Evolutionary conservation across 352 stramenopile genomes (phyloP), one percentile per base, ranked within the genome.

Genomic region (Phytophthora gonapodyides): DNA sequence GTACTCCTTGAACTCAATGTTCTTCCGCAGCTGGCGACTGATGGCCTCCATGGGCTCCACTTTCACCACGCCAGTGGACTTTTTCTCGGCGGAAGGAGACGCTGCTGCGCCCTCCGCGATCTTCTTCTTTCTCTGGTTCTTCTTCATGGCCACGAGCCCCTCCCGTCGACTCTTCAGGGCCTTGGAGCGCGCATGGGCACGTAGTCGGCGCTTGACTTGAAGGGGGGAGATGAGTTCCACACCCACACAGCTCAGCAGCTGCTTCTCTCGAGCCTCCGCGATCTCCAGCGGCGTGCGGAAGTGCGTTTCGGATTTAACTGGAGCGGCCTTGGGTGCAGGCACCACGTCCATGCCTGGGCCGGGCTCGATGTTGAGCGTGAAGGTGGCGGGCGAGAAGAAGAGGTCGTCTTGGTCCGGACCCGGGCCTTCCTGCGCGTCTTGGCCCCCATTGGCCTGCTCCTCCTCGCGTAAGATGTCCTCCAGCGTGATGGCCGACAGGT

Each of bases 1-100:
- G 60, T 96, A 89, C 61, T 96, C 86, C 46, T 94, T 91, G 41
- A 95, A 97, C 77, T 97, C 88, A 55, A 94, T 88, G 55, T 97
- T 97, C 69, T 97, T 97, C 46, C 81, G 78, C 35, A 98, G 76
- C 65, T 97, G 87, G 24, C 86, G 80, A 58, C 89, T 97, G 63
- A 97, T 96, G 1, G 78, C 70, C 36, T 96, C 87, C 84, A 98
- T 91, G 49, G 88, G 81, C 58, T 97, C 84, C 38, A 97, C 82
- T 56, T 95, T 93, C 15, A 97, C 87, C 3, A 96, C 89, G 15
- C 88, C 84, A 11, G 78, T 84, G 0, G 81, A 80, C 53, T 91
- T 91, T 35, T 71, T 85, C 24, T 80, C 67, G 2, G 71, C 62
- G 1, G 57, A 60, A 27, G 67, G 30, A 27, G 47, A 47, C 11